Conservation (phyloP, 768 basidiomycete genomes). For the Russula sp. region DNA sequence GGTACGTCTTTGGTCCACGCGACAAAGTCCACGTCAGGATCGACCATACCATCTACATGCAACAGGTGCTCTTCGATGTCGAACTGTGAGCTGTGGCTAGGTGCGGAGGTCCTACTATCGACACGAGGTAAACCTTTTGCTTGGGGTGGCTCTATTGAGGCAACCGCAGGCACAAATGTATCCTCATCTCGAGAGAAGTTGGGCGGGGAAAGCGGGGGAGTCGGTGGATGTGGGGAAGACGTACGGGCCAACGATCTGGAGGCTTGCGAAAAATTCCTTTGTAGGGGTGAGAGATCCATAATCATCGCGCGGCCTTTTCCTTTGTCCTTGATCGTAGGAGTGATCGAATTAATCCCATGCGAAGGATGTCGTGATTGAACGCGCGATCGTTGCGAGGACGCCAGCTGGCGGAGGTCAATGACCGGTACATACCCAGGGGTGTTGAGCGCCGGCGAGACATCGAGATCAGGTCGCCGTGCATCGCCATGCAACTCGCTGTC, state of each 20-base stretch:
- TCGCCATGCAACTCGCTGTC: not conserved
- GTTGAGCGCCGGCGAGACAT: slow-evolving; percentile 24
- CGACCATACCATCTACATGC: slow-evolving; percentile 47
- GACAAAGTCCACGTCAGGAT: slow-evolving; percentile 52
- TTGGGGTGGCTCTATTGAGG: slow-evolving; percentile 34
- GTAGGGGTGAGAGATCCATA: slow-evolving; percentile 30
- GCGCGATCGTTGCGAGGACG: slow-evolving; percentile 37
- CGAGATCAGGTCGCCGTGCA: slow-evolving; percentile 26
- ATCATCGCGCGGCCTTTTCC: slow-evolving; percentile 9
- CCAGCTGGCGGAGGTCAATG: slow-evolving; percentile 37
- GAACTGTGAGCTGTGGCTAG: slow-evolving; percentile 53
- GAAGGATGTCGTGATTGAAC: slow-evolving; percentile 30
- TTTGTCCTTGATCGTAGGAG: not conserved
- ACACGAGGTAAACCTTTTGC: not conserved
- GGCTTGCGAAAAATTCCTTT: slow-evolving; percentile 34
- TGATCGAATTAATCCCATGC: slow-evolving; percentile 23
- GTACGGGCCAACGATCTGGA: slow-evolving; percentile 26
- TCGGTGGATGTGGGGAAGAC: slow-evolving; percentile 25
- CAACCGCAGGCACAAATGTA: slow-evolving; percentile 34
- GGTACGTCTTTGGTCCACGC: slow-evolving; percentile 45
- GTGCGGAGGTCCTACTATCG: slow-evolving; percentile 25
- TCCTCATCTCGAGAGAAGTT: slow-evolving; percentile 34
- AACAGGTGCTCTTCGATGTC: slow-evolving; percentile 51
- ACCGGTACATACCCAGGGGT: slow-evolving; percentile 34
- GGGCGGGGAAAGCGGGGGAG: slow-evolving; percentile 27